Evolutionary conservation across 495 filamentous ascomycete species (phyloP).

Genomic region (Rhypophila decipiens): DNA sequence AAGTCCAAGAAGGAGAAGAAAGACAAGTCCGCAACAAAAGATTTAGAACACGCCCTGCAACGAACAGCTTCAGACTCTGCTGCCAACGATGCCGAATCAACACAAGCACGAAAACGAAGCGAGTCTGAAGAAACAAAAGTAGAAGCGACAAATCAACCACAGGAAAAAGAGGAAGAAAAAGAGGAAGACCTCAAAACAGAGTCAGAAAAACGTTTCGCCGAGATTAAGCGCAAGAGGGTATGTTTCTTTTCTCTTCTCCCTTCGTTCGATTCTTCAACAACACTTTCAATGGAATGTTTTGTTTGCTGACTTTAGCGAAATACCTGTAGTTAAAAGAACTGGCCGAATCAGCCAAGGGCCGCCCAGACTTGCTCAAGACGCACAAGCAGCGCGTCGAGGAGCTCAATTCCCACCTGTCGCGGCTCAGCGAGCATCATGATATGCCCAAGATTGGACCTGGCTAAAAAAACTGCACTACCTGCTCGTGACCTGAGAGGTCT

Average conservation of each 20-base stretch:
- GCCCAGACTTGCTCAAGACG: constrained; percentile 75
- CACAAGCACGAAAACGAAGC: background rate
- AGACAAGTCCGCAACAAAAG: constrained; percentile 4
- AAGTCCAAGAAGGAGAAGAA: constrained; percentile 27
- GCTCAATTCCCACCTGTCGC: constrained; percentile 85
- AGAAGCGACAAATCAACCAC: background rate
- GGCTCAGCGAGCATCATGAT: constrained; percentile 93
- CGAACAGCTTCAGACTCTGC: too few species aligned
- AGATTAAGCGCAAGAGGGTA: constrained; percentile 73
- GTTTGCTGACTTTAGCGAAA: background rate
- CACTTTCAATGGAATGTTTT: background rate
- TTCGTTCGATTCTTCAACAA: background rate
- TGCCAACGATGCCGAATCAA: background rate
- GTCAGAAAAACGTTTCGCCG: constrained; percentile 73
- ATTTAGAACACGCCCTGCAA: background rate
- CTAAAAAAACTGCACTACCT: constrained; percentile 34
- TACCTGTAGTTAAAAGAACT: constrained; percentile 59
- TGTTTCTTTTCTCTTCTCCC: constrained; percentile 19
- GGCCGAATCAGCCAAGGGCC: constrained; percentile 36
- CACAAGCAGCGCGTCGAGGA: constrained; percentile 97
- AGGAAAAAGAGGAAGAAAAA: background rate
- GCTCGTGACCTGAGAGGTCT: too few species aligned
- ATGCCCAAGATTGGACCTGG: constrained; percentile 85
- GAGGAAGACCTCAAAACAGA: constrained; percentile 62
- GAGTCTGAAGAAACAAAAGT: background rate